Evolutionary conservation across 2,329 filamentous ascomycete species (phyloP), one percentile per base, ranked within the genome.

Genomic region (Xylaria sp.): DNA sequence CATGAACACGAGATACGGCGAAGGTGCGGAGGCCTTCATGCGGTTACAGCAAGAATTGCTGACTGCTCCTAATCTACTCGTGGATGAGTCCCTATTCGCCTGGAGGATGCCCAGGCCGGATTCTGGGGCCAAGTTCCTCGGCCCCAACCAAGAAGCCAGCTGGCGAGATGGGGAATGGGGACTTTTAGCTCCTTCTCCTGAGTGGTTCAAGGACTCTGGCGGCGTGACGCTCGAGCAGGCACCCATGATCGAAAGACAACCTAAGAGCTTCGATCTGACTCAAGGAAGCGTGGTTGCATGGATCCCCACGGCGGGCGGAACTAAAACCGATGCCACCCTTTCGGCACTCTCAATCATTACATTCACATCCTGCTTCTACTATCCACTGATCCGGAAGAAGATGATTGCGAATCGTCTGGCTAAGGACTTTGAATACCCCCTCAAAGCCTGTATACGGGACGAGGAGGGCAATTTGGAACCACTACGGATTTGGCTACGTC

Each of bases 1-100:
- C 30, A 78, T 79, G 75, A 69, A 74, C 3, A 61, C 75, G 9
- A 69, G 74, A 0, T 78, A 78, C 48, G 75, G 77, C 14, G 77
- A 78, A 59, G 75, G 76, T 42, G 21, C 17, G 6, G 71, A 69
- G n/a, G 71, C 75, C 0, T 77, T 76, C 55, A 68, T 68, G 7
- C 67, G 75, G 47, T 17, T 74, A 24, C 70, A 74, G 14, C 14
- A 64, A 27, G 48, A n/a, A 34, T 32, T 64, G 17, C 39, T 68
- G 14, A 51, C 45, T 11, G 32, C 36, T 12, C 14, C 51, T 12
- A 34, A 55, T 21, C 12, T 55, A 21, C 4, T 36, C 17, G 9
- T 3, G n/a, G 61, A 64, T 19, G 61, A 64, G 24, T 57, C 61
- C 2, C 30, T 57, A 14, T 64, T 64, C 21, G 53, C 61, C 1